Base-by-base conservation (phyloP, 2,329 filamentous ascomycete species). In the Teratosphaeria zuluensis region DNA sequence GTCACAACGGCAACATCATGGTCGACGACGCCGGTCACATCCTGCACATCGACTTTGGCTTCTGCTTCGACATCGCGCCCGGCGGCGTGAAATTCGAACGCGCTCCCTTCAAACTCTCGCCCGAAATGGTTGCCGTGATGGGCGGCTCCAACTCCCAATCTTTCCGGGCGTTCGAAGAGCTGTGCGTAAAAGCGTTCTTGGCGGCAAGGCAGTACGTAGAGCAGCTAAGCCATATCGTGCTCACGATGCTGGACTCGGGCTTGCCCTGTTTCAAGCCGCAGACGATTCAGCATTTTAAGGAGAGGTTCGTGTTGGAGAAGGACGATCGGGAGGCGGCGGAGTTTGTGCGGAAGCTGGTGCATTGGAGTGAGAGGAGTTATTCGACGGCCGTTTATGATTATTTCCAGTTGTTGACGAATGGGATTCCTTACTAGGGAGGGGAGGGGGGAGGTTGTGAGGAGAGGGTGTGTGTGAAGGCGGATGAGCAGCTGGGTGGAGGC, bases 1-100 rank as follows among this genome's bases (percentile, higher is more conserved):
- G 94, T 2, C 94, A 99, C 77, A 99, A 99, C 73, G 94, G 94
- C 62, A 99, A 99, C 78, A 99, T 99, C 78, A 99, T 99, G 95
- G 86, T 99, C 63, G 92, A 99, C 73, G 92, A 96, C 69, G 89
- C 88, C 0, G 94, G 95, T 3, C 94, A 99, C 75, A 96, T 99
- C 69, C 83, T 99, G 57, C 94, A 99, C 77, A 97, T 99, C 66
- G 94, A 99, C 73, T 99, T 99, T 70, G 94, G 94, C 9, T 99
- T 99, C 82, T 97, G 92, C 77, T 99, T 99, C 76, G 95, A 99
- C 70, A 97, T 99, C 66, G 94, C 92, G 1, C 94, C 94, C 0
- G 94, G 94, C 54, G 94, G 95, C 61, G 91, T 99, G 69, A 92
- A 92, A 67, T 99, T 99, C 71, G 94, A 99, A 78, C 88, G 94